Evolutionary conservation across 2,329 filamentous ascomycete genomes (phyloP).

Genomic region (Penicillium sp.): DNA sequence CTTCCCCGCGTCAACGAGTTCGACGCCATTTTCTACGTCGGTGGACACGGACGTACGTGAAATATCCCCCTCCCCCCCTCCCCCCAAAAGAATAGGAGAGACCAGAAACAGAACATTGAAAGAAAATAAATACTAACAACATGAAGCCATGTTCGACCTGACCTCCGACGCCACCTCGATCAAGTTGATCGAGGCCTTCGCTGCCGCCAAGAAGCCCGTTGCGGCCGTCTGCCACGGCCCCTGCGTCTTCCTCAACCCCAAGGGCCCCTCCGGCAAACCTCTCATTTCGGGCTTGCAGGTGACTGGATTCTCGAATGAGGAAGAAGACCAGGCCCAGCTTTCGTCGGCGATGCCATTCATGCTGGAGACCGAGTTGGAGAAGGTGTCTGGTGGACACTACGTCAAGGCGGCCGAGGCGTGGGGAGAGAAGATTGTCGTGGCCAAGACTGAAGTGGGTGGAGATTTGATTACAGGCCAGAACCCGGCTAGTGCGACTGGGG

Average conservation of each 20-base stretch:
- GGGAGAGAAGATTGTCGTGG: conserved; percentile 45
- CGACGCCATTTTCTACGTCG: conserved; percentile 62
- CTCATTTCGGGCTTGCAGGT: conserved; percentile 42
- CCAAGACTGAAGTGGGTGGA: conserved; percentile 27
- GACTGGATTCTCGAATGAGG: conserved; percentile 49
- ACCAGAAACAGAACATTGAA: background rate
- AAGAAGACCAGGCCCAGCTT: conserved; percentile 45
- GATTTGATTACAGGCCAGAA: conserved; percentile 51
- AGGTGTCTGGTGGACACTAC: conserved; percentile 43
- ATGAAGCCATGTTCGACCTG: conserved; percentile 51
- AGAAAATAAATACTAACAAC: background rate
- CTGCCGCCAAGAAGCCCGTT: conserved; percentile 49
- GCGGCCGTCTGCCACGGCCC: conserved; percentile 51
- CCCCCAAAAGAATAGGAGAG: background rate
- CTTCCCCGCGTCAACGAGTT: conserved; percentile 59
- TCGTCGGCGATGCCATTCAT: conserved; percentile 46
- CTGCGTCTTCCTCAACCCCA: conserved; percentile 46
- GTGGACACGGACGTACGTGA: conserved; percentile 55
- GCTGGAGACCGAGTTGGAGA: conserved; percentile 46
- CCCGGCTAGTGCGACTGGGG: conserved; percentile 42
- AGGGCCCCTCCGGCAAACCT: conserved; percentile 42
- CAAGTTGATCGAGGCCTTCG: conserved; percentile 48
- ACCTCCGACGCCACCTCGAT: conserved; percentile 42
- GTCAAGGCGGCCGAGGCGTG: conserved; percentile 48
- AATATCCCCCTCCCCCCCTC: background rate